A percentile compares a stretch with the other conserved stretches of the same genome.
phyloP scores from a whole-genome alignment of 164 flowering plant genomes.

The Santalum album region DNA sequence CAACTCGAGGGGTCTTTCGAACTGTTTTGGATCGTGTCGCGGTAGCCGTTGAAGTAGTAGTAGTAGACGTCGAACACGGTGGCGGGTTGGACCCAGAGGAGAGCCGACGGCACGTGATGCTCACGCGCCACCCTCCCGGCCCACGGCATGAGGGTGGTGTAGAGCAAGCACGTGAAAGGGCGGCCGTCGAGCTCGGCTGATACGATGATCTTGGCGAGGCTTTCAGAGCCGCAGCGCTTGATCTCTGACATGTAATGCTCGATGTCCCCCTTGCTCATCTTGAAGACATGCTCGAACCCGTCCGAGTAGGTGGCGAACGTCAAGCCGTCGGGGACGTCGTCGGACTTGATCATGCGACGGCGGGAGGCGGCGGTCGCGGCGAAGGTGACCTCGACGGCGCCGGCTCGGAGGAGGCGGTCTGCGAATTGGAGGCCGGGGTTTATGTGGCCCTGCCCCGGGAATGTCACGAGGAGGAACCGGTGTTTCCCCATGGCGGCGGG shows the following conservation, averaged over 20 bases:
- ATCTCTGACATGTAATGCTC: neutral
- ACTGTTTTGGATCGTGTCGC: slow-evolving; percentile 2
- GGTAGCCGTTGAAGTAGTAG: slow-evolving; percentile 20
- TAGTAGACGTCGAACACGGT: slow-evolving; percentile 12
- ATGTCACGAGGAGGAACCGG: neutral
- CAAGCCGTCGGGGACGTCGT: neutral
- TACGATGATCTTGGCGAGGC: neutral
- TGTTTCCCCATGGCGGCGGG: neutral
- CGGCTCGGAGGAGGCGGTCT: neutral
- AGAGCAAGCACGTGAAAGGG: slow-evolving; percentile 10
- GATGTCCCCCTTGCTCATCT: neutral
- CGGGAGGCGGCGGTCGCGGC: neutral
- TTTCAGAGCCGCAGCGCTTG: slow-evolving; percentile 3
- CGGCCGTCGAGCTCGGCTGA: neutral
- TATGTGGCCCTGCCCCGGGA: neutral
- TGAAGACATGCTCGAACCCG: neutral
- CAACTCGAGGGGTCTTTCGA: slow-evolving; percentile 4
- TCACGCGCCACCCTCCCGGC: slow-evolving; percentile 12
- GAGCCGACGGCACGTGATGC: slow-evolving; percentile 6
- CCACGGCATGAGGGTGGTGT: slow-evolving; percentile 17
- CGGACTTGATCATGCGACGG: slow-evolving; percentile 2
- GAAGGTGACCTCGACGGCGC: neutral
- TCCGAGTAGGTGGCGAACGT: neutral
- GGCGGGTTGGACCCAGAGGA: slow-evolving; percentile 17
- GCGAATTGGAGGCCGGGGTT: neutral